Conservation (phyloP, 2,329 filamentous ascomycete species). For the Coleophoma eucalyptorum region DNA sequence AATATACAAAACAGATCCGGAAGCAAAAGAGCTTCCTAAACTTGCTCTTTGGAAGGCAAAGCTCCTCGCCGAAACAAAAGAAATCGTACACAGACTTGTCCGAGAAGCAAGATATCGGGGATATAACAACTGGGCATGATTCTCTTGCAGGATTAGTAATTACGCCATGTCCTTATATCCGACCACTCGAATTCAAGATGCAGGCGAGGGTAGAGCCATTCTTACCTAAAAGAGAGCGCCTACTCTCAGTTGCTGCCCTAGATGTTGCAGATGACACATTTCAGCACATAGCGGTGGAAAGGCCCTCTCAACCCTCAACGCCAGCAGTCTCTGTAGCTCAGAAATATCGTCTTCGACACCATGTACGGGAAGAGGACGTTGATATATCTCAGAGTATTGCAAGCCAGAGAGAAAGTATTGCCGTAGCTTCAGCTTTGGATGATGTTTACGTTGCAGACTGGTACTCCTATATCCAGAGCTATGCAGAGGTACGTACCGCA, state of each 20-base stretch:
- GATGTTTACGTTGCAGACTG: not conserved
- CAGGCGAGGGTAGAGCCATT: slow-evolving; percentile 5
- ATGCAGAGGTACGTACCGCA: slow-evolving; percentile 8
- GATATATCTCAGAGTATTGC: not conserved
- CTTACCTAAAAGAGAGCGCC: not conserved
- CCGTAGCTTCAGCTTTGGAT: not conserved
- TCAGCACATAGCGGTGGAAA: no score
- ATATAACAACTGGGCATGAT: no score
- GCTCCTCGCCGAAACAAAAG: not conserved
- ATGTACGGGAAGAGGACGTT: not conserved
- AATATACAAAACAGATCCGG: no score
- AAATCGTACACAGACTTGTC: no score
- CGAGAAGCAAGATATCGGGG: no score
- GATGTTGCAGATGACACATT: no score
- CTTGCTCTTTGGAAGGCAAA: not conserved
- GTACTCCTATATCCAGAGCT: slow-evolving; percentile 3
- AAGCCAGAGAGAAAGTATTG: not conserved
- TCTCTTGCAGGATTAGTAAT: not conserved
- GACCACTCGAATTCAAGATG: slow-evolving; percentile 6
- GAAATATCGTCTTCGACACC: no score
- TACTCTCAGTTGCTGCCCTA: not conserved
- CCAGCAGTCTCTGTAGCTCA: no score
- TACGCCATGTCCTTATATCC: slow-evolving; percentile 2
- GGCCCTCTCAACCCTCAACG: no score
- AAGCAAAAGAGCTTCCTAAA: not conserved